Conservation (phyloP, 331 rosid genomes). For the Cydonia oblonga region DNA sequence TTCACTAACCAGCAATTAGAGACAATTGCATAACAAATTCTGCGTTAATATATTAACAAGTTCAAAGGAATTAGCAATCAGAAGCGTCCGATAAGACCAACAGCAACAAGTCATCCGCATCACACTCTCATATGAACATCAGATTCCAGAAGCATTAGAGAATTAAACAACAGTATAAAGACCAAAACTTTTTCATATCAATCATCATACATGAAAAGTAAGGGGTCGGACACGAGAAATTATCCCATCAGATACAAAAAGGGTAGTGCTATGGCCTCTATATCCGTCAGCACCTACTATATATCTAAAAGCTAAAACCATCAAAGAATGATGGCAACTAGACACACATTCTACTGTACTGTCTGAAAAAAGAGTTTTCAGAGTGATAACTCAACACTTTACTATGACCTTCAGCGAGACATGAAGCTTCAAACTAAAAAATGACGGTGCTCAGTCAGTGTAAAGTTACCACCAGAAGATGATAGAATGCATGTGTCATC, state of each 20-base stretch:
- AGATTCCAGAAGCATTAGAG: neutral
- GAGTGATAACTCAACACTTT: neutral
- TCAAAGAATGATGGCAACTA: neutral
- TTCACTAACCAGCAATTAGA: neutral
- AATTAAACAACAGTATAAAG: neutral
- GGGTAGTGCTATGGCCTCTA: neutral
- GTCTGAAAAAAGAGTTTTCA: neutral
- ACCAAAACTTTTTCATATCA: neutral
- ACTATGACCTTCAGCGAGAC: neutral
- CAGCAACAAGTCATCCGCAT: neutral
- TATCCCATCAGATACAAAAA: neutral
- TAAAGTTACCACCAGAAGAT: neutral
- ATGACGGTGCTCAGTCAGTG: neutral
- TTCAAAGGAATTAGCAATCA: neutral
- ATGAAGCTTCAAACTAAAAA: neutral
- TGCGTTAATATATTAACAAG: neutral
- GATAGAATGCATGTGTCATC: neutral
- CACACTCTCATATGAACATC: neutral
- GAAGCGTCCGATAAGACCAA: neutral
- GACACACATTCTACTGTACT: neutral
- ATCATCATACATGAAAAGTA: neutral
- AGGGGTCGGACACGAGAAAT: neutral
- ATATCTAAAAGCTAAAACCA: neutral
- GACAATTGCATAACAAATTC: neutral
- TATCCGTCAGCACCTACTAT: neutral